Conservation (phyloP, 306 rosid genomes). For the Echinosophora koreensis region DNA sequence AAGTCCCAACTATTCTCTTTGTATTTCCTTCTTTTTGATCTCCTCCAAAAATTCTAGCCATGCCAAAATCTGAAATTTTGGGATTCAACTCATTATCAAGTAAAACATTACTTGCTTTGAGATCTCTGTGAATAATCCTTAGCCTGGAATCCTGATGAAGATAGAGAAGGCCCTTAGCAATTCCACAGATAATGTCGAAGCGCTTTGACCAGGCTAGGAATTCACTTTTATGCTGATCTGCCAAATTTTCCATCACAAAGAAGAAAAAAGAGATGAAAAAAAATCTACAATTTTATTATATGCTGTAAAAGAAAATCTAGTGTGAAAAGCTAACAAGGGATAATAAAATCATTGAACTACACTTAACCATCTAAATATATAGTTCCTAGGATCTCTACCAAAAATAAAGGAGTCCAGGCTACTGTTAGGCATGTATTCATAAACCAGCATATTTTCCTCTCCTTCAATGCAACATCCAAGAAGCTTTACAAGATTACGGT, state of each 20-base stretch:
- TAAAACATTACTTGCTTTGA: constrained; percentile 73
- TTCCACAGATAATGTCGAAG: constrained; percentile 59
- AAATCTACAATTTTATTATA: neutral
- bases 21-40: constrained; percentile 73
- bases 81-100: constrained; percentile 69
- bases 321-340: neutral
- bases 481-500: constrained; percentile 67
- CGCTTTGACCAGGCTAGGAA: constrained; percentile 64
- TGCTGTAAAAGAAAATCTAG: neutral
- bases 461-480: constrained; percentile 64
- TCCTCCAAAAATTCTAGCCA: constrained; percentile 69
- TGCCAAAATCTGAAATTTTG: constrained; percentile 78
- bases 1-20: constrained; percentile 71
- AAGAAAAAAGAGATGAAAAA: neutral
- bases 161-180: constrained; percentile 68
- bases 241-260: neutral
- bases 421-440: constrained; percentile 57
- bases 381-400: constrained; percentile 43
- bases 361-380: neutral
- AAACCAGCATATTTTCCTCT: constrained; percentile 55
- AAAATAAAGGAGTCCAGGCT: constrained; percentile 62
- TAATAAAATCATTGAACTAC: constrained; percentile 9
- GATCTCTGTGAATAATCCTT: constrained; percentile 69
- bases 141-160: constrained; percentile 73
- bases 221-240: constrained; percentile 53